These are phyloP conservation scores for Ceratocystis ficicola DNA, from an alignment of 2,329 filamentous ascomycete species.

Conservation along the genomic window DNA sequence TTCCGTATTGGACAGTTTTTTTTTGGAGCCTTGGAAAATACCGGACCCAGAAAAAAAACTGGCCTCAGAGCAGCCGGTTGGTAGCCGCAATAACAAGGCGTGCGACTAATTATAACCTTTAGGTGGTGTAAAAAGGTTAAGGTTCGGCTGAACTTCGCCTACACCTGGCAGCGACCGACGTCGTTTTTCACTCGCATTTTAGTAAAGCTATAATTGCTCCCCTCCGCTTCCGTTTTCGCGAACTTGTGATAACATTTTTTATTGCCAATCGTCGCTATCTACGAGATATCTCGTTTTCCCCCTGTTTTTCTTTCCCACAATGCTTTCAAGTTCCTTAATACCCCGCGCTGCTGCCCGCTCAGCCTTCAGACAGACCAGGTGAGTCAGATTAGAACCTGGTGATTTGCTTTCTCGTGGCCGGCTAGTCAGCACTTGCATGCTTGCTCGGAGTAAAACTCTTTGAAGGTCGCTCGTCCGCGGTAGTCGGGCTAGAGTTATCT, in stretches of 20 bases:
- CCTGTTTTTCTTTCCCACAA: conserved; percentile 30
- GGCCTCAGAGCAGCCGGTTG: neutral
- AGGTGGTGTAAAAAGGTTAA: neutral
- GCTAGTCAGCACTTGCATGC: neutral
- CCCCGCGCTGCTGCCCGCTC: conserved; percentile 45
- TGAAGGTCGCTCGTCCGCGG: neutral
- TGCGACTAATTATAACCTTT: neutral
- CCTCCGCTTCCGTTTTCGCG: conserved; percentile 10
- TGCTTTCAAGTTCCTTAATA: conserved; percentile 52
- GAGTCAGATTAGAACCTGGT: conserved; percentile 19
- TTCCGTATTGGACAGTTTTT: conserved; percentile 16
- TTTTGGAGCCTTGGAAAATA: conserved; percentile 17
- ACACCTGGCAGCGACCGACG: conserved; percentile 15
- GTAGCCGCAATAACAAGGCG: neutral
- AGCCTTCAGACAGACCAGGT: conserved; percentile 42
- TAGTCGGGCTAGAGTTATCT: neutral
- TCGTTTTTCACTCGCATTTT: conserved; percentile 20
- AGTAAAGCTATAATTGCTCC: conserved; percentile 9
- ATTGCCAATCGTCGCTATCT: conserved; percentile 14
- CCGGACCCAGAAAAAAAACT: conserved; percentile 18
- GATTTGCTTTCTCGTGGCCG: neutral
- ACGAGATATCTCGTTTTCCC: conserved; percentile 16
- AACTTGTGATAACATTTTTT: conserved; percentile 14
- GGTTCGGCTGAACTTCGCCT: conserved; percentile 21
- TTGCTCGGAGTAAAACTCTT: neutral